These are phyloP conservation scores for Candida stauntonica DNA, from an alignment of 805 yeast species.

Conservation along the genomic window DNA sequence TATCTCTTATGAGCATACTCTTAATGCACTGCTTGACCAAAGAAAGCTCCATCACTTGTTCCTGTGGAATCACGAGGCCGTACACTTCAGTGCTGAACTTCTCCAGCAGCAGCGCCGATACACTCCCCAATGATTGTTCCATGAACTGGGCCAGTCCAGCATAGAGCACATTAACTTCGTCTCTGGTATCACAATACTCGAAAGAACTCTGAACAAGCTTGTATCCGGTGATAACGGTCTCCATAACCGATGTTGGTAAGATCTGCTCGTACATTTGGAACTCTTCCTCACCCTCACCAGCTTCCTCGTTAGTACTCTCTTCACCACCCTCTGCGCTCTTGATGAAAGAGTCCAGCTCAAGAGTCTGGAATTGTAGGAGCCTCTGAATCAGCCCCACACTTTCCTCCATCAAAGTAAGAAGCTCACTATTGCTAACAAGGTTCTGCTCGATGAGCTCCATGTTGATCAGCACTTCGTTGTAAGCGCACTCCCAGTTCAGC, in stretches of 20 bases:
- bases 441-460: conserved; percentile 16
- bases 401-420: conserved; percentile 2
- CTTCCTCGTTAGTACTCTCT: conserved; percentile 7
- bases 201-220: conserved; percentile 13
- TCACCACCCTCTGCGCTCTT: conserved; percentile 16
- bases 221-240: conserved; percentile 11
- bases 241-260: conserved; percentile 22
- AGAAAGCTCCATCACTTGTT: conserved; percentile 16
- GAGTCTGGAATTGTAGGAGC: conserved; percentile 16
- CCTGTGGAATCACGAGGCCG: conserved; percentile 6
- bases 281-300: conserved; percentile 15
- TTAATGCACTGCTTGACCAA: conserved; percentile 12
- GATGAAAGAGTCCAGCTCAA: conserved; percentile 19
- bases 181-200: conserved; percentile 14
- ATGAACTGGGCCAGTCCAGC: not conserved
- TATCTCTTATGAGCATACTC: conserved; percentile 9
- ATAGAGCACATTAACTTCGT: conserved; percentile 13
- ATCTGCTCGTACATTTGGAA: conserved; percentile 24
- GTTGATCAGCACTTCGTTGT: conserved; percentile 20
- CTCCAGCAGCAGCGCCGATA: too few species aligned
- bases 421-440: not conserved
- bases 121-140: conserved; percentile 1
- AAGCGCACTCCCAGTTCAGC: conserved; percentile 28
- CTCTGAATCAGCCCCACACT: conserved; percentile 7
- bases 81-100: too few species aligned